Base-by-base conservation (phyloP, 345 rosid species). In the Mallotus nudiflorus region DNA sequence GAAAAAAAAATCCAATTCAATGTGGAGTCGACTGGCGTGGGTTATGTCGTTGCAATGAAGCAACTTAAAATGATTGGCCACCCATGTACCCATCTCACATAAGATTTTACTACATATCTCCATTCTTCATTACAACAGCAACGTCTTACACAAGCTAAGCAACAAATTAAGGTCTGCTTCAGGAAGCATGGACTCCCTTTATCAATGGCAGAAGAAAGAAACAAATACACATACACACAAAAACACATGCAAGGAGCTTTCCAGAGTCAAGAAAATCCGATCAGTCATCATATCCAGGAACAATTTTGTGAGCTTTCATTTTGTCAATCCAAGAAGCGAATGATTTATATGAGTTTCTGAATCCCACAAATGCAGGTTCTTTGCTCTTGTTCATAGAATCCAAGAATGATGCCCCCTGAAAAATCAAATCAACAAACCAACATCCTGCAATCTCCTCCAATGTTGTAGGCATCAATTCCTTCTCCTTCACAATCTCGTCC, bases 321-420 rank as follows among this genome's bases (percentile, higher is more conserved):
- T 72, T 71, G 14, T 61, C 56, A 54, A 79, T 79, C 71, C 79
- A 79, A 24, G 19, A 4, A 15, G 1, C 9, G 1, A 65, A 65
- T 19, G 96, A 90, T 63, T 85, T 84, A 78, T 77, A 83, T 14
- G 97, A 86, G 80, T 89, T 87, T 74, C 96, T 84, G 45, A 92
- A 92, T 37, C 97, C 97, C 51, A 89, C 70, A 80, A 89, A 87
- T 16, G 96, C 96, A 78, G 84, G 87, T 65, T 92, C 96, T 70
- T 89, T 90, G 48, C 96, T 84, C 85, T 89, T 89, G 68, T 92
- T 92, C 96, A 89, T 83, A 63, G 84, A 82, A 39, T 14, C 48
- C 16, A 70, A 73, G 62, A 85, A 18, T 29, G 40, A 3, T 15
- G 59, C 51, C 45, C 75, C 80, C 7, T 1, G 55, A 0, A 87